Percentiles rank a stretch among this genome's conserved stretches.
phyloP scores from a whole-genome alignment of 495 filamentous ascomycete species.

The Neurospora pannonica region DNA sequence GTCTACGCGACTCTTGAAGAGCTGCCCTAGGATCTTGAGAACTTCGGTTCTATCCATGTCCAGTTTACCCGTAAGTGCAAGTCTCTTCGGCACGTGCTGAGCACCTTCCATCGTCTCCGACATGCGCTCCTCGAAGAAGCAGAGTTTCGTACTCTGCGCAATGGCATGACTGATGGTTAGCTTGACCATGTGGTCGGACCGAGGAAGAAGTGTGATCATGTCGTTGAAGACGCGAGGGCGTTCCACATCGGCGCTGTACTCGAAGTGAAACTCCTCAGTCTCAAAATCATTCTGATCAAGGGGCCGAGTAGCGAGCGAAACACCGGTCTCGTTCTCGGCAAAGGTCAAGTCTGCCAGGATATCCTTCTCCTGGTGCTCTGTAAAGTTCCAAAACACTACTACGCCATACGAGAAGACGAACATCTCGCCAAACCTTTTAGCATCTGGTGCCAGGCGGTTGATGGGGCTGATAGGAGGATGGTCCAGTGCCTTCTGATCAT shows the following conservation, averaged over 20 bases:
- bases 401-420: conserved; percentile 98
- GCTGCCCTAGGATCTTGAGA: conserved; percentile 74
- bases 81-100: conserved; percentile 77
- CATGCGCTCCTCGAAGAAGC: conserved; percentile 96
- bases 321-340: conserved; percentile 50
- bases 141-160: conserved; percentile 92
- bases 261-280: conserved; percentile 98
- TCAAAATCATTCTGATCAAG: conserved; percentile 83
- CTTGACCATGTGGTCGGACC: conserved; percentile 97
- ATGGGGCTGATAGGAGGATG: conserved; percentile 28
- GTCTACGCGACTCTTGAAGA: conserved; percentile 92
- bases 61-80: conserved; percentile 81
- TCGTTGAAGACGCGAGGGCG: conserved; percentile 93
- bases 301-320: conserved; percentile 58
- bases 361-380: conserved; percentile 90
- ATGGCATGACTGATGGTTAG: conserved; percentile 95
- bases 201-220: conserved; percentile 90
- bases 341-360: conserved; percentile 94
- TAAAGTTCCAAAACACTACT: conserved; percentile 98
- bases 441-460: conserved; percentile 51
- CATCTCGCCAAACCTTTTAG: conserved; percentile 80
- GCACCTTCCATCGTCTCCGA: conserved; percentile 86
- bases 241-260: conserved; percentile 78
- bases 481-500: conserved; percentile 13
- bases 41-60: conserved; percentile 91